Conservation (phyloP, 192 early-diverging fungal genomes). For the Umbelopsis ramanniana region DNA sequence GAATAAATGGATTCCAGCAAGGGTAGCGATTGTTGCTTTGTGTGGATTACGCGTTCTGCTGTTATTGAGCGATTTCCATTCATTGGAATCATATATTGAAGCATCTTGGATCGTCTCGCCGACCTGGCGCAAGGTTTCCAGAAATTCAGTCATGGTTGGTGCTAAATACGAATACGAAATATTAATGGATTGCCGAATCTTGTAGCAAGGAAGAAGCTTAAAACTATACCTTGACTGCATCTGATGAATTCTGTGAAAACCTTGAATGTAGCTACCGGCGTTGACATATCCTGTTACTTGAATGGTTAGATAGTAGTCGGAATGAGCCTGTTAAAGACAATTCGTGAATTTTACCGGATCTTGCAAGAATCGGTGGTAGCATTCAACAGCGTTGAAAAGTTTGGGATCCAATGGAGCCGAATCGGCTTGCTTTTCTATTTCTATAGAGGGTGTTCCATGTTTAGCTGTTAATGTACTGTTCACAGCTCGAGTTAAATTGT, state of each 20-base stretch:
- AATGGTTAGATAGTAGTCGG: background rate
- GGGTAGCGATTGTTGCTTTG: conserved; percentile 77
- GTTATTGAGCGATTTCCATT: conserved; percentile 5
- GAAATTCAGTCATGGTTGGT: conserved; percentile 89
- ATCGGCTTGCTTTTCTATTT: background rate
- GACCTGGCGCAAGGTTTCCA: conserved; percentile 72
- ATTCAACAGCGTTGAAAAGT: conserved; percentile 42
- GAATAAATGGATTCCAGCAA: conserved; percentile 89
- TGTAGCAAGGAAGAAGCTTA: background rate
- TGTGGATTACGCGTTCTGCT: conserved; percentile 32
- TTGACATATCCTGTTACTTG: conserved; percentile 61
- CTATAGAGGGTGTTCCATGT: background rate
- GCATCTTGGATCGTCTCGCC: conserved; percentile 69
- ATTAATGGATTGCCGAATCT: background rate
- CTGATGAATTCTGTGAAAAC: conserved; percentile 71
- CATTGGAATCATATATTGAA: conserved; percentile 31
- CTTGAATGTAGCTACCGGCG: conserved; percentile 78
- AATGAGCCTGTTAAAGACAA: background rate
- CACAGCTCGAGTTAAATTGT: background rate
- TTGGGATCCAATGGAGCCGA: background rate
- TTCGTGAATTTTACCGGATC: conserved; percentile 29
- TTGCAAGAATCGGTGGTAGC: conserved; percentile 40
- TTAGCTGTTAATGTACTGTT: background rate
- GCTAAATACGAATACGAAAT: conserved; percentile 46
- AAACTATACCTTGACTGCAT: conserved; percentile 51